Evolutionary conservation across 2,329 filamentous ascomycete species (phyloP), one percentile per base, ranked within the genome.

Genomic region (Fusarium acutatum): DNA sequence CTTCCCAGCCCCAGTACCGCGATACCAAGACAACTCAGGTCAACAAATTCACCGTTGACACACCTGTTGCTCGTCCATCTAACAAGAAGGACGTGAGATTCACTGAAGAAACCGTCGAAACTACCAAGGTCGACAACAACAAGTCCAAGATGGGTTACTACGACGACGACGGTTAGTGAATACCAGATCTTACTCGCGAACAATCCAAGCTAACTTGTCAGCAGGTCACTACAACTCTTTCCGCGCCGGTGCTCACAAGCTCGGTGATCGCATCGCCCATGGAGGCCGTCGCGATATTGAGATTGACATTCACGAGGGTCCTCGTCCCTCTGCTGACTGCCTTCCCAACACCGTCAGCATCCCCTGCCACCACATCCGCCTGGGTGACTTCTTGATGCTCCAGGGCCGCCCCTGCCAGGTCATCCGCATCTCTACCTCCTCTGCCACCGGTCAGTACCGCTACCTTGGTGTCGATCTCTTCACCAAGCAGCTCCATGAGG

Each of bases 391-490:
- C 87, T 87, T 99, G 86, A 97, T 98, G 88, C 94, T 99, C 78
- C 96, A 99, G 90, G 96, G 96, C 84, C 96, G 96, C 80, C 95
- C 96, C 81, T 98, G 95, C 93, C 96, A 99, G 91, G 96, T 99
- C 85, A 99, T 99, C 89, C 96, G 96, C 84, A 98, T 99, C 92
- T 97, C 95, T 78, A 97, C 95, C 86, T 98, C 96, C 66, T 90
- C 94, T 78, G 96, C 97, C 88, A 99, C 96, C 73, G 96, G 96
- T 84, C 96, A 99, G 91, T 96, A 99, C 92, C 94, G 96, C 84
- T 99, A 98, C 91, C 94, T 99, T 75, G 96, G 96, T 91, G 96
- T 99, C 79, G 96, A 99, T 86, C 93, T 99, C 82, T 99, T 99
- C 94, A 98, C 95, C 90, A 97, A 97, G 91, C 94, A 98, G 89